A percentile compares a stretch with the other conserved stretches of the same genome.
These are phyloP conservation scores for Colletotrichum endophyticum DNA, from an alignment of 2,329 filamentous ascomycete genomes.

Conservation along the genomic window DNA sequence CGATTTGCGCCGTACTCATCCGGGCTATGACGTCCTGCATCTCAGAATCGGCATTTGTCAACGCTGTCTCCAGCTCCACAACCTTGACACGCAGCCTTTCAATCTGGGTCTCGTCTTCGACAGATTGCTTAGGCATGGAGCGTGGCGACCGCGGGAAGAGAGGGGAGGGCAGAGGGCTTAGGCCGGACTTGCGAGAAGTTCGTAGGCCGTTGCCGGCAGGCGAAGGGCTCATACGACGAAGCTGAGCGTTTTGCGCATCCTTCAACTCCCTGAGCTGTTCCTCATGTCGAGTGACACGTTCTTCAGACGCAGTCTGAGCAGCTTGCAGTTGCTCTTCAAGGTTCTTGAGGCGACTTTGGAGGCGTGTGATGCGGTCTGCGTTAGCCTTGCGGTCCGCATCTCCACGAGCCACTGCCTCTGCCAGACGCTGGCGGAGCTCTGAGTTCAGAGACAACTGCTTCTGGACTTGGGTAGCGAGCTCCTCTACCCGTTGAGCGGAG, in stretches of 20 bases:
- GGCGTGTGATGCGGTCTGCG: conserved; percentile 79
- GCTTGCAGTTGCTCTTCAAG: conserved; percentile 85
- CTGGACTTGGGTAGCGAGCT: conserved; percentile 79
- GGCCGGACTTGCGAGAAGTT: conserved; percentile 36
- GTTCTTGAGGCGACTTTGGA: conserved; percentile 79
- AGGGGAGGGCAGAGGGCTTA: conserved; percentile 37
- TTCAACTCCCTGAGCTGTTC: conserved; percentile 79
- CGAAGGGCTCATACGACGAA: conserved; percentile 72
- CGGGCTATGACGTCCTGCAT: conserved; percentile 82
- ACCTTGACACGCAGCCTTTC: conserved; percentile 79
- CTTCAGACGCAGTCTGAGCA: conserved; percentile 87
- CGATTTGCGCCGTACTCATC: conserved; percentile 84
- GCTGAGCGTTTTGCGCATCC: conserved; percentile 77
- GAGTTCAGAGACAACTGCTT: conserved; percentile 81
- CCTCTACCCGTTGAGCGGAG: conserved; percentile 79
- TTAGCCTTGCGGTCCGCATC: conserved; percentile 84
- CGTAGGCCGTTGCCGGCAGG: conserved; percentile 28
- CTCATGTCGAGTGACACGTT: conserved; percentile 81
- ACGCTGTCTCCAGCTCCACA: conserved; percentile 81
- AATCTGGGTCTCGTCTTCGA: conserved; percentile 76
- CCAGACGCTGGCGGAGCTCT: conserved; percentile 75
- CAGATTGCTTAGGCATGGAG: conserved; percentile 64
- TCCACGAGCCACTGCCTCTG: conserved; percentile 80
- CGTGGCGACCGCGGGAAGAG: conserved; percentile 50
- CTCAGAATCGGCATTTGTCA: conserved; percentile 65